Evolutionary conservation across 768 basidiomycete species (phyloP).

Genomic region (Agaricus blazei): DNA sequence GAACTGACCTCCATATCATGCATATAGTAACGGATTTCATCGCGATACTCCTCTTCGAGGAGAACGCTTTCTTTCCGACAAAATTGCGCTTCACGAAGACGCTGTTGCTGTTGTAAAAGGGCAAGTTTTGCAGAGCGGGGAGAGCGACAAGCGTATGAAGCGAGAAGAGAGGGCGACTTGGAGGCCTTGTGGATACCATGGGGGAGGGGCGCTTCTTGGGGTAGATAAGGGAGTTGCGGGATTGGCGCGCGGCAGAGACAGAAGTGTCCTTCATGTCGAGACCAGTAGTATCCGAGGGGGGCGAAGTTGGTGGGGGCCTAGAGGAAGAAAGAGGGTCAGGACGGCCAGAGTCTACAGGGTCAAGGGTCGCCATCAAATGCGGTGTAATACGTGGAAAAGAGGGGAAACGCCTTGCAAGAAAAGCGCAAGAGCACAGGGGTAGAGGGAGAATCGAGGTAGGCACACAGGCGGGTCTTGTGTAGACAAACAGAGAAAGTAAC

Average conservation of each 20-base stretch:
- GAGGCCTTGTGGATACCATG: slow-evolving; percentile 69
- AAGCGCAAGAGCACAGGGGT: background rate
- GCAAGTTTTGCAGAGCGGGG: slow-evolving; percentile 64
- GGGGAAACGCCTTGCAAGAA: slow-evolving; percentile 1
- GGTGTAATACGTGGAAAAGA: slow-evolving; percentile 16
- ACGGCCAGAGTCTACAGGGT: slow-evolving; percentile 19
- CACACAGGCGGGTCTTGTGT: background rate
- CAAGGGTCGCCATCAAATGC: slow-evolving; percentile 18
- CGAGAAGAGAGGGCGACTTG: slow-evolving; percentile 50
- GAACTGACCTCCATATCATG: slow-evolving; percentile 93
- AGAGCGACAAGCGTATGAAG: slow-evolving; percentile 51
- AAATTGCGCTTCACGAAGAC: slow-evolving; percentile 62
- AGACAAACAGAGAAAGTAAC: background rate
- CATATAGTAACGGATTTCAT: slow-evolving; percentile 93
- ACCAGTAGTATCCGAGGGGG: slow-evolving; percentile 35
- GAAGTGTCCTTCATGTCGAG: slow-evolving; percentile 78
- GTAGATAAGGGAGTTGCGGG: slow-evolving; percentile 63
- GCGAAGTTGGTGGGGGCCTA: slow-evolving; percentile 42
- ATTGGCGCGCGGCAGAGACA: slow-evolving; percentile 49
- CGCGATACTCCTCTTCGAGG: slow-evolving; percentile 92
- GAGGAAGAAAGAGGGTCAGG: slow-evolving; percentile 22
- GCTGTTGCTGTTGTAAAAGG: slow-evolving; percentile 50
- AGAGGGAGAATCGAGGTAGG: background rate
- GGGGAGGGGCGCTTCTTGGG: slow-evolving; percentile 82
- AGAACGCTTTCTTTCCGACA: slow-evolving; percentile 70